Base-by-base conservation (phyloP, 75 land plant species). In the Pinus taeda region DNA sequence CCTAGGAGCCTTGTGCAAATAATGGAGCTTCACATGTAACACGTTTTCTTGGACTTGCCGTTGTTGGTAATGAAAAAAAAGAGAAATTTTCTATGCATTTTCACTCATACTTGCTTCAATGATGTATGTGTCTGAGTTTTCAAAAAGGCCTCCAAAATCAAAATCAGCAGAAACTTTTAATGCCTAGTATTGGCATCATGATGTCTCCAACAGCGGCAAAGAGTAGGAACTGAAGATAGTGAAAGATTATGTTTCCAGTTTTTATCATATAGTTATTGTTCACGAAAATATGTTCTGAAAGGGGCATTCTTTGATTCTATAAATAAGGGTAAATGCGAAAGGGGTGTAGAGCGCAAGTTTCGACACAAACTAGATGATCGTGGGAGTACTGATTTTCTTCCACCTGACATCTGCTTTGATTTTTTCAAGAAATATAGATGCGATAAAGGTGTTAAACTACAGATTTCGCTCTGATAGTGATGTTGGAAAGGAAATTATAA, bases 11-110 rank as follows among this genome's bases (percentile, higher is more conserved):
- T 6, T 97, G 92, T 61, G 33, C 73, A 24, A 92, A 93, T 76
- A 26, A 81, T 60, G 88, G 80, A 53, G 89, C 89, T 73, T 74
- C 77, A 12, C 98, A 94, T 75, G 81, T 86, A 6, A 95, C 98
- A 33, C 95, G 98, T 59, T 97, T 95, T 78, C 45, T 97, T n/a
- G 99, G 95, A 24, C 93, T 97, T 79, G 99, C 92, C 73, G 76
- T 88, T 33, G 95, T 97, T 78, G 98, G 99, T 75, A 97, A 97
- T 76, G 89, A 88, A 76, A 84, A 84, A 69, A 94, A 97, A 79
- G 93, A 94, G 98, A 94, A 88, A 94, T 92, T 88, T 81, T 97
- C 73, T 98, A 97, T 88, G 99, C 95, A 42, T 82, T 97, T 84
- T 94, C 99, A 82, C 98, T 93, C 59, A 89, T 84, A 74, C 99